Evolutionary conservation across 306 rosid species (phyloP).

Genomic region (Styphnolobium japonicum): DNA sequence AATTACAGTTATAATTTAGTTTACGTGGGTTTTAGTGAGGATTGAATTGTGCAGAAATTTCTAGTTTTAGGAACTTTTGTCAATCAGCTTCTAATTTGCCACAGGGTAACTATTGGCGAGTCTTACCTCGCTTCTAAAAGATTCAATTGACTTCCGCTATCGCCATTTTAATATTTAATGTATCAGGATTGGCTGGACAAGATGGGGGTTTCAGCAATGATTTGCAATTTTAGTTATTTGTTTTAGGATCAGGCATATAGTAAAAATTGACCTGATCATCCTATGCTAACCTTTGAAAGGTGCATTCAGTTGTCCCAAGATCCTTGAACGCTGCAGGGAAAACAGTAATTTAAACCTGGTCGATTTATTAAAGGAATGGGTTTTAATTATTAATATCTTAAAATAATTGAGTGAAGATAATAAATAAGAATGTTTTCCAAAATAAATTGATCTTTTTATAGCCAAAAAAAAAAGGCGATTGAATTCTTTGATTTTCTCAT

Average conservation of each 20-base stretch:
- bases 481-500: too few species aligned
- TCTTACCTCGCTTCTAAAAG: conserved; percentile 7
- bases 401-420: too few species aligned
- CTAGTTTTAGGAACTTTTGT: conserved; percentile 8
- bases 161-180: neutral
- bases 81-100: neutral
- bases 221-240: neutral
- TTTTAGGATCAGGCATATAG: neutral
- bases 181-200: neutral
- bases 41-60: conserved; percentile 31
- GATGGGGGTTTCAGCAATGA: neutral
- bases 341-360: neutral
- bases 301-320: neutral
- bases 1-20: neutral
- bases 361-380: too few species aligned
- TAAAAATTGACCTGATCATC: neutral
- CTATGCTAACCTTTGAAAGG: neutral
- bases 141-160: neutral
- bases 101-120: conserved; percentile 8
- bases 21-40: conserved; percentile 18
- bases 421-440: too few species aligned
- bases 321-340: neutral
- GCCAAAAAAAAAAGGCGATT: too few species aligned
- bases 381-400: too few species aligned
- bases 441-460: too few species aligned